phyloP scores from a whole-genome alignment of 1,284 basidiomycete genomes.

The Moesziomyces aphidis region DNA sequence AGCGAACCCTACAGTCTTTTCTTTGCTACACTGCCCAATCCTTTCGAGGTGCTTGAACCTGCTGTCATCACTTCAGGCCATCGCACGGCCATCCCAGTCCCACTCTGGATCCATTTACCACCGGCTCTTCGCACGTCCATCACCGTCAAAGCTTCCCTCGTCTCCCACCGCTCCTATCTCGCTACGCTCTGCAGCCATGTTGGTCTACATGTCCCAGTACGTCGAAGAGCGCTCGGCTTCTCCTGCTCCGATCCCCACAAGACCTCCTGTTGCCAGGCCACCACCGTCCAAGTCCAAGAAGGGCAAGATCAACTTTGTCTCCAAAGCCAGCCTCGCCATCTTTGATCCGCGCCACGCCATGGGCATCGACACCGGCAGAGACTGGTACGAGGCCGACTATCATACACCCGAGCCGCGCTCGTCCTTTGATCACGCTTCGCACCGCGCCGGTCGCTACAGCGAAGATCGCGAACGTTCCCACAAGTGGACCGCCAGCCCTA shows the following conservation, averaged over 20 bases:
- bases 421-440: slow-evolving; percentile 25
- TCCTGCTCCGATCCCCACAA: slow-evolving; percentile 6
- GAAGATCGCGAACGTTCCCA: slow-evolving; percentile 7
- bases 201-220: slow-evolving; percentile 41
- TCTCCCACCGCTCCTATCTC: neutral
- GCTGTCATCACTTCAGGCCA: no score
- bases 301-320: slow-evolving; percentile 62
- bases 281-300: slow-evolving; percentile 35
- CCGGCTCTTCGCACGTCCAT: no score
- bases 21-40: no score
- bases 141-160: neutral
- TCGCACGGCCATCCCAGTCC: neutral
- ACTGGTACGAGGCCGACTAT: slow-evolving; percentile 32
- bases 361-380: slow-evolving; percentile 55
- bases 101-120: neutral
- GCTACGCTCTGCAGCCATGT: slow-evolving; percentile 7
- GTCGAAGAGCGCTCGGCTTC: slow-evolving; percentile 28
- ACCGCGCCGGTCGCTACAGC: slow-evolving; percentile 8
- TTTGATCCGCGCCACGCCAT: slow-evolving; percentile 63
- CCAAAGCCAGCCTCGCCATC: slow-evolving; percentile 61
- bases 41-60: no score
- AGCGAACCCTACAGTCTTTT: neutral
- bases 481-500: slow-evolving; percentile 46
- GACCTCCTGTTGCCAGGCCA: slow-evolving; percentile 7
- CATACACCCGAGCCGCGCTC: slow-evolving; percentile 12